Evolutionary conservation across 192 early-diverging fungal species (phyloP).

Genomic region (Coemansia sp.): DNA sequence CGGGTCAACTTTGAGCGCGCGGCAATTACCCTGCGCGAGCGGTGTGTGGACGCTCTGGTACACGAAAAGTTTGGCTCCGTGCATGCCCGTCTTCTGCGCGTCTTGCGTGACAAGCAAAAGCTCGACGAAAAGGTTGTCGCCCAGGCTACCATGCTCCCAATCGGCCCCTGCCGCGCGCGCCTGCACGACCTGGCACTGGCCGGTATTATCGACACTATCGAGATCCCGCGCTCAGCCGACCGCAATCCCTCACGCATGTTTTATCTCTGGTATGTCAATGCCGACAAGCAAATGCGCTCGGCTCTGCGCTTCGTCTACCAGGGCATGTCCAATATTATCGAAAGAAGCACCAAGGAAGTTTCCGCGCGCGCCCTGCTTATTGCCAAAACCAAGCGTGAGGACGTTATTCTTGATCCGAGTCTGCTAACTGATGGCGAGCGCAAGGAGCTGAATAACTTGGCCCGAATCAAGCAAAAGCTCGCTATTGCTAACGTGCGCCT

Average conservation of each 20-base stretch:
- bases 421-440: conserved; percentile 61
- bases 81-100: conserved; percentile 66
- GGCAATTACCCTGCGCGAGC: conserved; percentile 59
- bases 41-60: conserved; percentile 62
- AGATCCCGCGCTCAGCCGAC: conserved; percentile 74
- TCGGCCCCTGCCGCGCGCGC: conserved; percentile 66
- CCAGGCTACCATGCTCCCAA: conserved; percentile 69
- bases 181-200: conserved; percentile 61
- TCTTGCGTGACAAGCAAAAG: conserved; percentile 73
- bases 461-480: conserved; percentile 54
- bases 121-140: conserved; percentile 75
- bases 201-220: conserved; percentile 60
- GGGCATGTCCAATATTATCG: conserved; percentile 62
- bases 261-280: conserved; percentile 70
- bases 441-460: conserved; percentile 51
- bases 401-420: conserved; percentile 61
- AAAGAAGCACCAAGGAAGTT: conserved; percentile 60
- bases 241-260: conserved; percentile 75
- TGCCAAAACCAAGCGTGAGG: conserved; percentile 68
- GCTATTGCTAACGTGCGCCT: conserved; percentile 52
- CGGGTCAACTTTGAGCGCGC: conserved; percentile 64
- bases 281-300: conserved; percentile 57
- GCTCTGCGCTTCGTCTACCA: conserved; percentile 61
- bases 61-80: conserved; percentile 64
- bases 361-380: conserved; percentile 57